Percentiles rank a stretch among this genome's conserved stretches.
These are phyloP conservation scores for Dioscorea cayenensis DNA, from an alignment of 116 monocot genomes.

Conservation along the genomic window DNA sequence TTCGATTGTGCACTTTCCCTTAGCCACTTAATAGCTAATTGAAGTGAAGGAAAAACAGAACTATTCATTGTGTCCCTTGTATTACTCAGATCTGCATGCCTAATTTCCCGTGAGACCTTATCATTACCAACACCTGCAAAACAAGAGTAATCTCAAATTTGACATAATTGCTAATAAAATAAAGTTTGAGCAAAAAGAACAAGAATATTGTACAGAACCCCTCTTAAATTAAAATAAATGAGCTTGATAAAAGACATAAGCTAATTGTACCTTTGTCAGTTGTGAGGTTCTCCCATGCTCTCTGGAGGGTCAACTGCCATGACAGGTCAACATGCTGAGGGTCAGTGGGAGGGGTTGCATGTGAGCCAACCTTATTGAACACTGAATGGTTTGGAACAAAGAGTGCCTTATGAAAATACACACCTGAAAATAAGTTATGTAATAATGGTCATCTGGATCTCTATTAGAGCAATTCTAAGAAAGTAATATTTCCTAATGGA, in stretches of 20 bases:
- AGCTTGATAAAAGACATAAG: background rate
- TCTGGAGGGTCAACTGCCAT: slow-evolving; percentile 82
- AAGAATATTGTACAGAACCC: background rate
- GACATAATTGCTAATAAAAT: background rate
- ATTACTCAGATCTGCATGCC: slow-evolving; percentile 9
- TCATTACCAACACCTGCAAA: slow-evolving; percentile 7
- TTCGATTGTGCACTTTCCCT: slow-evolving; percentile 54
- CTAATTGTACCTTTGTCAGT: slow-evolving; percentile 35
- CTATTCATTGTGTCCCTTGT: slow-evolving; percentile 21
- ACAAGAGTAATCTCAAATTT: background rate
- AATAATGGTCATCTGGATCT: background rate
- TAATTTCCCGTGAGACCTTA: slow-evolving; percentile 15
- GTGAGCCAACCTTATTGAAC: slow-evolving; percentile 71
- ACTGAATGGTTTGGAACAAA: slow-evolving; percentile 88
- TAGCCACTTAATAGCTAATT: slow-evolving; percentile 75
- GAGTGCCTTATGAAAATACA: slow-evolving; percentile 76
- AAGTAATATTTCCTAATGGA: background rate
- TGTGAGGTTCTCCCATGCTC: slow-evolving; percentile 57
- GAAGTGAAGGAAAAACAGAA: slow-evolving; percentile 69
- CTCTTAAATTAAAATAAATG: too few relatives aligned
- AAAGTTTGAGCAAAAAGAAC: background rate
- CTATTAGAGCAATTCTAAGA: background rate
- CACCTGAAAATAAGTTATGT: slow-evolving; percentile 36
- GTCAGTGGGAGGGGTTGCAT: slow-evolving; percentile 38
- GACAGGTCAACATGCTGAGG: slow-evolving; percentile 59